Evolutionary conservation across 1,284 basidiomycete species (phyloP).

Genomic region (Clitocybe nebularis): DNA sequence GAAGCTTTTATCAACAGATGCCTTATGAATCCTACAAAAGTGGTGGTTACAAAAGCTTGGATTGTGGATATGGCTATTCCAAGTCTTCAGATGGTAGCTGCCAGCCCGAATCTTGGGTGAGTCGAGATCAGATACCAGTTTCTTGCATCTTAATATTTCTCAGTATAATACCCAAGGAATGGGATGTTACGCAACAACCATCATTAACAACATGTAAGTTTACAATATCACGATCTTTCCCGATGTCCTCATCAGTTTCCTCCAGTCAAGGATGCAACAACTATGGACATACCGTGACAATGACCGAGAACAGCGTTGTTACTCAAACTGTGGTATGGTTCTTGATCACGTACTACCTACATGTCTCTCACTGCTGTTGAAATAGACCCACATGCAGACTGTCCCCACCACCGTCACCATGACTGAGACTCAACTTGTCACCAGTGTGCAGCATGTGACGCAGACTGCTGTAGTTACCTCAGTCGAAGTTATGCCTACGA

Average conservation of each 20-base stretch:
- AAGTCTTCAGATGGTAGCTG: conserved; percentile 56
- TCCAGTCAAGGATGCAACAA: conserved; percentile 18
- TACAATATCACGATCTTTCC: not conserved
- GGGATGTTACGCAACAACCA: conserved; percentile 64
- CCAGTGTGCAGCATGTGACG: conserved; percentile 33
- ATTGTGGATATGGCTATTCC: conserved; percentile 63
- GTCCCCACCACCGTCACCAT: conserved; percentile 30
- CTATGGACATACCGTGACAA: conserved; percentile 29
- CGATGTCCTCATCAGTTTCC: conserved; percentile 11
- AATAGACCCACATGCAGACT: conserved; percentile 28
- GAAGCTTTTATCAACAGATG: conserved; percentile 44
- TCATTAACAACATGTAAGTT: conserved; percentile 47
- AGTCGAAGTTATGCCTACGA: conserved; percentile 53
- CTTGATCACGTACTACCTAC: not conserved
- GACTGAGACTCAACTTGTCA: conserved; percentile 34
- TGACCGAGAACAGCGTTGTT: conserved; percentile 28
- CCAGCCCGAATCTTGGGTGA: conserved; percentile 51
- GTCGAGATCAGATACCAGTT: conserved; percentile 1
- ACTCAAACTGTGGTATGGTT: conserved; percentile 23
- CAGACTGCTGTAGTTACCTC: conserved; percentile 49
- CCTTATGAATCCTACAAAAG: conserved; percentile 53
- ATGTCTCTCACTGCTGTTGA: conserved; percentile 1
- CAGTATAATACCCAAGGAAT: conserved; percentile 35
- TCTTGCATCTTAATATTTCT: conserved; percentile 11
- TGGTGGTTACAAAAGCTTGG: conserved; percentile 60